A percentile compares a stretch with the other conserved stretches of the same genome.
These are phyloP conservation scores for Sporothrix phasma DNA, from an alignment of 2,329 filamentous ascomycete genomes.

Conservation along the genomic window DNA sequence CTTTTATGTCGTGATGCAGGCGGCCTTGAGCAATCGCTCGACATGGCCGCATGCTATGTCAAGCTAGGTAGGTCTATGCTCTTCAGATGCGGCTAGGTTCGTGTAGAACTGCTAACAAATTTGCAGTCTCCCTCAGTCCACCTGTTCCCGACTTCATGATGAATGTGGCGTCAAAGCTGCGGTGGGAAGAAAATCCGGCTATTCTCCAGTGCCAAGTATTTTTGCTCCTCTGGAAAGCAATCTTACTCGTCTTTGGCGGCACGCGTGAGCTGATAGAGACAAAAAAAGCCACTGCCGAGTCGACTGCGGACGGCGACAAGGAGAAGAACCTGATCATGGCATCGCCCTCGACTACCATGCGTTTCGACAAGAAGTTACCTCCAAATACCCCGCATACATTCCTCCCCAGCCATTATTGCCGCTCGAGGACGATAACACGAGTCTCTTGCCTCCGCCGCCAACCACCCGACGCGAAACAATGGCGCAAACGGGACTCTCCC, in stretches of 20 bases:
- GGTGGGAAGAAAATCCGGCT: slow-evolving; percentile 59
- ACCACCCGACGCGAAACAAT: slow-evolving; percentile 55
- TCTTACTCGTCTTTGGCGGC: slow-evolving; percentile 77
- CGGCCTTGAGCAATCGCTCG: slow-evolving; percentile 42
- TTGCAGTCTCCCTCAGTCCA: slow-evolving; percentile 49
- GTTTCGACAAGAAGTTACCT: slow-evolving; percentile 92
- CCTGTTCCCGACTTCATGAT: slow-evolving; percentile 63
- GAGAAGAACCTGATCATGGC: slow-evolving; percentile 77
- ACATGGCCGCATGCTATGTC: slow-evolving; percentile 36
- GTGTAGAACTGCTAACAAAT: slow-evolving; percentile 11
- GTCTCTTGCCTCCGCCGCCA: slow-evolving; percentile 75
- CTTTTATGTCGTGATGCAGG: slow-evolving; percentile 39
- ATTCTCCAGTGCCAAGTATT: slow-evolving; percentile 61
- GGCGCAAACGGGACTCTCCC: slow-evolving; percentile 53
- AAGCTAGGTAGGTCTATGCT: slow-evolving; percentile 39
- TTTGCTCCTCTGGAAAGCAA: slow-evolving; percentile 82
- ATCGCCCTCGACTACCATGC: slow-evolving; percentile 93
- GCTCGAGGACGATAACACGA: slow-evolving; percentile 82
- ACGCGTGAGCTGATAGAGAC: slow-evolving; percentile 60
- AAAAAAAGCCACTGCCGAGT: slow-evolving; percentile 61
- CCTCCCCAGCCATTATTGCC: slow-evolving; percentile 76
- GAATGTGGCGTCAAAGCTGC: slow-evolving; percentile 54
- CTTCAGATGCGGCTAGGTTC: no score
- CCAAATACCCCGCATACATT: slow-evolving; percentile 94
- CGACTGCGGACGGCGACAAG: slow-evolving; percentile 45